Evolutionary conservation across 352 stramenopile species (phyloP).

Genomic region (Thalassiosira livingstoniorum): DNA sequence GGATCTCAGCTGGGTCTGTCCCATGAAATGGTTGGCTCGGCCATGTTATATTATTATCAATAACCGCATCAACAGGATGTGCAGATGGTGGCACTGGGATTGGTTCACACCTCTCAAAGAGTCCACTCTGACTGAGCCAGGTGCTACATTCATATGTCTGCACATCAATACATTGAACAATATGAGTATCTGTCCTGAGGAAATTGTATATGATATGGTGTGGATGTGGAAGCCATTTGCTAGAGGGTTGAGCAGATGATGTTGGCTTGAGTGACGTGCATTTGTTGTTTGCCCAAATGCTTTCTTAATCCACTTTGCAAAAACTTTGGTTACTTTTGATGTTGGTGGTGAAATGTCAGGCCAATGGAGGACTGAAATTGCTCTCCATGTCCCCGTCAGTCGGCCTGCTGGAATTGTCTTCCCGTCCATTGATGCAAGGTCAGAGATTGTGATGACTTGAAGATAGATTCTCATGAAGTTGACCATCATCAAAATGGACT

Average conservation of each 20-base stretch:
- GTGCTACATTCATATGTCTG: too few species aligned
- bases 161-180: too few species aligned
- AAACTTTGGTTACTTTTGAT: neutral
- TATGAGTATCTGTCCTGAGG: too few species aligned
- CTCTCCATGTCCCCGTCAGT: neutral
- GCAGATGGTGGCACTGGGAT: too few species aligned
- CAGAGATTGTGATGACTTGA: conserved; percentile 32
- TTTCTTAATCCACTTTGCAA: neutral
- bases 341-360: neutral
- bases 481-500: neutral
- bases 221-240: neutral
- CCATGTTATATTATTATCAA: too few species aligned
- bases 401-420: neutral
- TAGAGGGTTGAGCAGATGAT: neutral
- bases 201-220: too few species aligned
- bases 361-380: conserved; percentile 15
- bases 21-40: too few species aligned
- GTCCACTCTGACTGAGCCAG: too few species aligned
- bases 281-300: neutral
- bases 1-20: too few species aligned
- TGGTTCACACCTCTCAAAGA: too few species aligned
- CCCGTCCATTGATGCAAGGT: conserved; percentile 12
- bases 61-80: too few species aligned
- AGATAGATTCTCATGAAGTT: conserved; percentile 14
- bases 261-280: neutral